Conservation (phyloP, 306 rosid genomes). For the Fragaria iinumae region DNA sequence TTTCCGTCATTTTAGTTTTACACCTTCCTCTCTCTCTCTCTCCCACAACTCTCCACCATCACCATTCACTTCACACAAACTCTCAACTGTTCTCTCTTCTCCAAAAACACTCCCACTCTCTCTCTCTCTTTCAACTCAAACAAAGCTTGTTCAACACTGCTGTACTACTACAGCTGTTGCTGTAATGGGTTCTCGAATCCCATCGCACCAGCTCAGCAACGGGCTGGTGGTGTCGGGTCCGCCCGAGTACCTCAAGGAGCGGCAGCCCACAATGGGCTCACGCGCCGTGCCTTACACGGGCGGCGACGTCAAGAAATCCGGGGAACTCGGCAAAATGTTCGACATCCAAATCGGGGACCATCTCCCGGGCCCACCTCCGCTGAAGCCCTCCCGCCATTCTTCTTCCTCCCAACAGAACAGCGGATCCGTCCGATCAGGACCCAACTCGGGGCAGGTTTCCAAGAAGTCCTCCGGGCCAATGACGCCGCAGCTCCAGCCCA, state of each 20-base stretch:
- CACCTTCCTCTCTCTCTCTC: constrained; percentile 4
- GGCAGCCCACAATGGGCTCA: constrained; percentile 77
- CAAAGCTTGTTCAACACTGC: not conserved
- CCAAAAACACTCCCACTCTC: not conserved
- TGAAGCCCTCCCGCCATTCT: constrained; percentile 54
- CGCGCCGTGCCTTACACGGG: constrained; percentile 93
- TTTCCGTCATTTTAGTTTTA: constrained; percentile 40
- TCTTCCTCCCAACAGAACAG: constrained; percentile 66
- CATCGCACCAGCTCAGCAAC: constrained; percentile 85
- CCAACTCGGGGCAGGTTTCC: constrained; percentile 59
- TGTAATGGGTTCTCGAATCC: constrained; percentile 74
- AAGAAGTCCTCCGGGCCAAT: constrained; percentile 33
- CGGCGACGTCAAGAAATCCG: constrained; percentile 93
- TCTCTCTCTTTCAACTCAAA: not conserved
- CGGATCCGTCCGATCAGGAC: constrained; percentile 81
- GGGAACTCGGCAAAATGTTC: constrained; percentile 88
- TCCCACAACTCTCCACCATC: constrained; percentile 10
- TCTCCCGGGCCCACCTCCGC: constrained; percentile 30
- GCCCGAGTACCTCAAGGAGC: constrained; percentile 78
- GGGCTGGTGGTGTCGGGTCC: constrained; percentile 94
- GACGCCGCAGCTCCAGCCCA: constrained; percentile 49
- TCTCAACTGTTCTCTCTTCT: constrained; percentile 6
- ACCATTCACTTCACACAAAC: constrained; percentile 3
- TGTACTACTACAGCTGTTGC: not conserved
- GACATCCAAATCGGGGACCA: constrained; percentile 53